Conservation (phyloP, 1,284 basidiomycete species). For the Vanrija humicola region DNA sequence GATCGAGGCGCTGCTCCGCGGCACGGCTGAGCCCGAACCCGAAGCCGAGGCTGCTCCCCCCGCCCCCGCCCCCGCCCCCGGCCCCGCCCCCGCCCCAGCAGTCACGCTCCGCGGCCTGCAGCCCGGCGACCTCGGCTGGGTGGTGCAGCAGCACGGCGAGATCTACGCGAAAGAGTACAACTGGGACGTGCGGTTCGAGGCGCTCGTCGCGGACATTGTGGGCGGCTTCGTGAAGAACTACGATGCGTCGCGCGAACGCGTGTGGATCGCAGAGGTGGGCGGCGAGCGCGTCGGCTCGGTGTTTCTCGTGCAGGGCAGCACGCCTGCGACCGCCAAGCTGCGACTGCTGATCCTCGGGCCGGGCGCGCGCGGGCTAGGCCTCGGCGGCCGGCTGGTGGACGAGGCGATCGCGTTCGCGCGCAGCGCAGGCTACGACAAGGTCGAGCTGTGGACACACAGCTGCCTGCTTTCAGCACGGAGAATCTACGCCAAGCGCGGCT, state of each 20-base stretch:
- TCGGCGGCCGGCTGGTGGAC: conserved; percentile 11
- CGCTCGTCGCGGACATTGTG: conserved; percentile 6
- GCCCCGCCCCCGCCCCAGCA: background rate
- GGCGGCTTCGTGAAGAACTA: background rate
- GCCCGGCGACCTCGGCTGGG: conserved; percentile 17
- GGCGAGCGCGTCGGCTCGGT: conserved; percentile 10
- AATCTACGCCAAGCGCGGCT: conserved; percentile 13
- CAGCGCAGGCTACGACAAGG: conserved; percentile 3
- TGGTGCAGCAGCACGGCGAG: conserved; percentile 8
- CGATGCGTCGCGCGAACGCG: conserved; percentile 1
- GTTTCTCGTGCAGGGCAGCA: conserved; percentile 4
- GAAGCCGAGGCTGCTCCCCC: background rate
- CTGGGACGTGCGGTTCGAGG: conserved; percentile 7
- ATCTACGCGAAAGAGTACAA: conserved; percentile 8
- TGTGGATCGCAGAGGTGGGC: conserved; percentile 10
- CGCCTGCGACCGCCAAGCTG: conserved; percentile 3
- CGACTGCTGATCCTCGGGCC: conserved; percentile 7
- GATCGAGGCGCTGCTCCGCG: conserved; percentile 4
- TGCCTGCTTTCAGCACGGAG: conserved; percentile 7
- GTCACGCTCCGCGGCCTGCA: conserved; percentile 4
- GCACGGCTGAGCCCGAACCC: background rate
- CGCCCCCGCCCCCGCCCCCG: background rate
- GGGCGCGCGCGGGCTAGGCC: conserved; percentile 6
- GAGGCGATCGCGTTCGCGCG: conserved; percentile 5
- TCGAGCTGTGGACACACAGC: conserved; percentile 16